phyloP scores from a whole-genome alignment of 352 stramenopile genomes.

The Pythium folliculosum region DNA sequence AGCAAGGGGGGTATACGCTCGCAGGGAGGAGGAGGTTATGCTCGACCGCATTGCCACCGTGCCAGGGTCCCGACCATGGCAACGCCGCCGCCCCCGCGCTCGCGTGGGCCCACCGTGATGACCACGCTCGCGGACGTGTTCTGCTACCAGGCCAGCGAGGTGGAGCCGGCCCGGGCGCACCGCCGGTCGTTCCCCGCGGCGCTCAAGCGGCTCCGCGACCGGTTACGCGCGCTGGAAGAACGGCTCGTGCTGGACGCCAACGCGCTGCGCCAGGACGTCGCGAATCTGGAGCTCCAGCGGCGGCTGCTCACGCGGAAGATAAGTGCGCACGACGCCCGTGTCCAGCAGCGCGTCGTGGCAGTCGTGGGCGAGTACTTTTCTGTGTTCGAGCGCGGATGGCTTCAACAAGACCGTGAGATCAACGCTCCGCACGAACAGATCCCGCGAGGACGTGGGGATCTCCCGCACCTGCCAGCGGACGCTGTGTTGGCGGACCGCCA shows the following conservation, averaged over 20 bases:
- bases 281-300: neutral
- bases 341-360: neutral
- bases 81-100: neutral
- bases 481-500: neutral
- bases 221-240: neutral
- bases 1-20: too few relatives aligned
- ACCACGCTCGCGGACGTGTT: neutral
- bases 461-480: neutral
- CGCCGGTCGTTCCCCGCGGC: neutral
- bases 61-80: too few relatives aligned
- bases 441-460: neutral
- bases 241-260: neutral
- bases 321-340: neutral
- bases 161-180: neutral
- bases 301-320: neutral
- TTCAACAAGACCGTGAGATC: neutral
- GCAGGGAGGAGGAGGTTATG: too few relatives aligned
- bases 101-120: neutral
- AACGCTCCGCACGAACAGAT: neutral
- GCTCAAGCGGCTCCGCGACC: neutral
- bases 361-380: neutral
- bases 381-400: neutral
- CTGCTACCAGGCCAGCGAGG: neutral
- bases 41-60: too few relatives aligned
- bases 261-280: neutral